phyloP scores from a whole-genome alignment of 2,329 filamentous ascomycete species.

The Teratosphaeria viscida region DNA sequence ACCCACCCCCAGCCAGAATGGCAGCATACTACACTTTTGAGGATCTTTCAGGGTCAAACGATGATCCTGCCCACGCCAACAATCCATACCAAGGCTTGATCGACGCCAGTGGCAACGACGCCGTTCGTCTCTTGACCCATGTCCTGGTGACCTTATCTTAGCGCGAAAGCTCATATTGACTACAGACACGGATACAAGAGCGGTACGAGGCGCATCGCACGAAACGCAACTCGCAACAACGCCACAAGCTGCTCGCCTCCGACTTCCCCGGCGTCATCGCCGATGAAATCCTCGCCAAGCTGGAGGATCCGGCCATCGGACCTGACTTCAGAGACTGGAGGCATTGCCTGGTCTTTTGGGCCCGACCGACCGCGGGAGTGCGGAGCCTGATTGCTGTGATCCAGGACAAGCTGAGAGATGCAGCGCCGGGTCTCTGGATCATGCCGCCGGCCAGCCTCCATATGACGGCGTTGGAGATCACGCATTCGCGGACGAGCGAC shows the following conservation, averaged over 20 bases:
- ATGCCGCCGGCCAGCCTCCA: constrained; percentile 74
- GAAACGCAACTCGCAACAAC: constrained; percentile 66
- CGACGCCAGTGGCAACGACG: constrained; percentile 52
- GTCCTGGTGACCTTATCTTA: too few species aligned
- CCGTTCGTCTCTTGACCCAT: constrained; percentile 40
- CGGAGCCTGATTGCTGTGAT: constrained; percentile 56
- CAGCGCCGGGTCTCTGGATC: constrained; percentile 71
- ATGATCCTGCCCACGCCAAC: constrained; percentile 29
- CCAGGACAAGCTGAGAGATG: constrained; percentile 52
- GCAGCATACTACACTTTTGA: constrained; percentile 27
- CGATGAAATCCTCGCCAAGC: constrained; percentile 62
- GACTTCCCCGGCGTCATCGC: constrained; percentile 62
- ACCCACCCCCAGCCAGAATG: constrained; percentile 10
- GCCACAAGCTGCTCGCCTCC: constrained; percentile 56
- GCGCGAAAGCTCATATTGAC: not conserved
- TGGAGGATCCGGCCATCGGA: constrained; percentile 54
- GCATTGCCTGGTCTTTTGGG: constrained; percentile 82
- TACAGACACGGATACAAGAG: constrained; percentile 55
- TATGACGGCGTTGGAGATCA: constrained; percentile 73
- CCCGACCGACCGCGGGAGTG: constrained; percentile 64
- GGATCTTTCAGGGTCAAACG: constrained; percentile 20
- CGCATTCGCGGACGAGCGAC: constrained; percentile 61
- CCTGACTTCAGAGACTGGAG: constrained; percentile 64
- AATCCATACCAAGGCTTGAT: constrained; percentile 74
- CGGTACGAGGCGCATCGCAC: constrained; percentile 65